Evolutionary conservation across 192 early-diverging fungal species (phyloP).

Genomic region (Backusella tarrabulga): DNA sequence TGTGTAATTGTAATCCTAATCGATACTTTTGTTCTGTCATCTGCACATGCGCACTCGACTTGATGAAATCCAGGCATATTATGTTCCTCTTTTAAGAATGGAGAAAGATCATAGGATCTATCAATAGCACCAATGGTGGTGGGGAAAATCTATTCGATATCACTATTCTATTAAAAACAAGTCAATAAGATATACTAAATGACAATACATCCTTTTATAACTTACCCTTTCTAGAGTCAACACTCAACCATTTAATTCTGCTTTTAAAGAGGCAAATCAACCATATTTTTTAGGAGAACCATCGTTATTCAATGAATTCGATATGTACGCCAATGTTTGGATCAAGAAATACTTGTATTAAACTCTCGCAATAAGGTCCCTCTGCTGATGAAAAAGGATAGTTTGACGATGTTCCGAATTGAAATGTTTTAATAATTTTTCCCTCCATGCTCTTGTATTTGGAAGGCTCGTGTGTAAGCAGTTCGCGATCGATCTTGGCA

Average conservation of each 20-base stretch:
- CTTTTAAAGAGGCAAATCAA: not conserved
- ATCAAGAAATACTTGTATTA: not conserved
- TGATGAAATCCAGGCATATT: not conserved
- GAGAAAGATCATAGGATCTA: not conserved
- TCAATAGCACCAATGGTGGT: not conserved
- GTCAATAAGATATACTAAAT: not conserved
- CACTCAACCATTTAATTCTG: not conserved
- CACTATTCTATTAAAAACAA: not conserved
- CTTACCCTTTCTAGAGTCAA: not conserved
- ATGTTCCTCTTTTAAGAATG: not conserved
- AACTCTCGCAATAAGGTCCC: not conserved
- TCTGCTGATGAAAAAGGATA: not conserved
- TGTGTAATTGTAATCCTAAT: not conserved
- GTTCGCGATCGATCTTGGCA: not conserved
- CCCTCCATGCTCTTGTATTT: not conserved
- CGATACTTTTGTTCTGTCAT: too few species aligned
- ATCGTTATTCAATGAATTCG: not conserved
- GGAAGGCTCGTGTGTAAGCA: too few species aligned
- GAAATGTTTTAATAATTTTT: not conserved
- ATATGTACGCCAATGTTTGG: not conserved
- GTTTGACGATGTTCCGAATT: not conserved
- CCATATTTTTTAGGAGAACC: not conserved
- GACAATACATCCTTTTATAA: too few species aligned
- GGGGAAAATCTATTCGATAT: not conserved
- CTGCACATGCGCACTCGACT: too few species aligned